phyloP scores from a whole-genome alignment of 805 yeast species.

The Candida tammaniensis region DNA sequence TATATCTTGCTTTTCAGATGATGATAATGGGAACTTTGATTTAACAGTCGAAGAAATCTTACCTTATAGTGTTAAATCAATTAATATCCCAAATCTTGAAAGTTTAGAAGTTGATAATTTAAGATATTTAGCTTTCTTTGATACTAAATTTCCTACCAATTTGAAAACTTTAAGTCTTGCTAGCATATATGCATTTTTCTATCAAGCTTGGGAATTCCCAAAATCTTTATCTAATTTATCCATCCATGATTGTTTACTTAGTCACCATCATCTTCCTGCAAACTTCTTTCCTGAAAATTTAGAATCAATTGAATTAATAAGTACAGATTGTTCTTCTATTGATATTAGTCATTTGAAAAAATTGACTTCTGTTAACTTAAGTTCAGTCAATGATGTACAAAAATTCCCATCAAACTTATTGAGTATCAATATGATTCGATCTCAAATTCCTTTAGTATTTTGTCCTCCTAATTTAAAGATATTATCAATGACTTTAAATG shows the following conservation, averaged over 20 bases:
- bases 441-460: no score
- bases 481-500: no score
- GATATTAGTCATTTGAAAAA: conserved; percentile 1
- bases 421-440: no score
- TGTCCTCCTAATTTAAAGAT: no score
- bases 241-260: background rate
- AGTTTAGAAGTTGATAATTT: background rate
- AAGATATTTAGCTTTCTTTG: background rate
- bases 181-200: background rate
- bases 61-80: background rate
- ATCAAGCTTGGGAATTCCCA: background rate
- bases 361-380: background rate
- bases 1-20: background rate
- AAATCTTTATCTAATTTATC: background rate
- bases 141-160: background rate
- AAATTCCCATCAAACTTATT: no score
- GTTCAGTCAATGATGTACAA: no score
- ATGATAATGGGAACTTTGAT: background rate
- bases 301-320: background rate
- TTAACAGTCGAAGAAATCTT: background rate
- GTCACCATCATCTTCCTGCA: background rate
- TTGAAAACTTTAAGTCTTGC: conserved; percentile 1
- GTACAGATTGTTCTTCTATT: background rate
- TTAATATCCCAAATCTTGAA: conserved; percentile 2
- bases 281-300: background rate